A percentile compares a stretch with the other conserved stretches of the same genome.
Evolutionary conservation across 2,329 filamentous ascomycete genomes (phyloP).

Genomic region (Epichloe uncinata): DNA sequence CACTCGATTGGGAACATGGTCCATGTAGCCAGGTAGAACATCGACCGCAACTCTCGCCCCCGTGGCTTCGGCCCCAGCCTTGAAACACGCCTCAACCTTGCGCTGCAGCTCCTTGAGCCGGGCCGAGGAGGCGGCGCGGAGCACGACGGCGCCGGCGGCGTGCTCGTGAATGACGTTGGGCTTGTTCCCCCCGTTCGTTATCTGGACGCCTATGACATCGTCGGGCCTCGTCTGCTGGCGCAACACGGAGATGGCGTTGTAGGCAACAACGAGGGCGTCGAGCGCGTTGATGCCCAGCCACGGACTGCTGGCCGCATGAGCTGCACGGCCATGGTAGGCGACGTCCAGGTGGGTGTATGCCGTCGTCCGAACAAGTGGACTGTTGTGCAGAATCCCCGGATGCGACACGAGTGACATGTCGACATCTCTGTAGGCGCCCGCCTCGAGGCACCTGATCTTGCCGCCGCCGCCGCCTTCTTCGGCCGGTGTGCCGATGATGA

Average conservation of each 20-base stretch:
- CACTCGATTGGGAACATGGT: conserved; percentile 40
- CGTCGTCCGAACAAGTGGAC: conserved; percentile 35
- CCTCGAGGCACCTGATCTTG: conserved; percentile 30
- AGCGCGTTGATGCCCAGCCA: conserved; percentile 46
- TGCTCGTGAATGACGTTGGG: conserved; percentile 42
- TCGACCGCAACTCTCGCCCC: conserved; percentile 32
- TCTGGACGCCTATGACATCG: conserved; percentile 34
- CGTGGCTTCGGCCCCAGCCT: conserved; percentile 24
- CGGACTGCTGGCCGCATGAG: conserved; percentile 40
- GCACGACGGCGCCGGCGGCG: conserved; percentile 29
- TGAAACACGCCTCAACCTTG: conserved; percentile 28
- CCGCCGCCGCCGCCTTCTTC: conserved; percentile 32
- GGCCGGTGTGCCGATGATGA: conserved; percentile 36
- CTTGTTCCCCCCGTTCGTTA: conserved; percentile 38
- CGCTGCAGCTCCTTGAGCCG: conserved; percentile 25
- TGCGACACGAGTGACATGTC: conserved; percentile 13
- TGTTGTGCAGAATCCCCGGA: conserved; percentile 24
- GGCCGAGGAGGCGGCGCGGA: conserved; percentile 28
- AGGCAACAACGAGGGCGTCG: conserved; percentile 37
- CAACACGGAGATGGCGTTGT: conserved; percentile 33
- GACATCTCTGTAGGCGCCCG: conserved; percentile 22
- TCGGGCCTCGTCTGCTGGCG: conserved; percentile 42
- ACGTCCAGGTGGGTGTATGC: conserved; percentile 36
- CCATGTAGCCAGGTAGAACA: conserved; percentile 30
- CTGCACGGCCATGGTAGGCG: conserved; percentile 39